These are phyloP conservation scores for Globisporangium echinulatum DNA, from an alignment of 352 stramenopile species.

Conservation along the genomic window DNA sequence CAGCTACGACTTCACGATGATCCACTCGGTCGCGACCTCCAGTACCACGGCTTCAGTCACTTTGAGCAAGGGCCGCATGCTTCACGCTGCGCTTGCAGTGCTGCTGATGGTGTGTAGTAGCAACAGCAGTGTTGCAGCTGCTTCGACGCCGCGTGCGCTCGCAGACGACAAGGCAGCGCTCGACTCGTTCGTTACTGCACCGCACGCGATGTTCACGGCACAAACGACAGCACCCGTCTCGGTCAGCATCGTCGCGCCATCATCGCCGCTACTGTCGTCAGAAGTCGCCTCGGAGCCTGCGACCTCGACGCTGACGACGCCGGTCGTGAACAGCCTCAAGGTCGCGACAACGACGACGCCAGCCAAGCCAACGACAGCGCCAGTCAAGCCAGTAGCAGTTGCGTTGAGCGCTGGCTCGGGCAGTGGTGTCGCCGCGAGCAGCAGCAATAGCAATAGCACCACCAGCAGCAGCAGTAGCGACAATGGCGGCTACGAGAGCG, in stretches of 20 bases:
- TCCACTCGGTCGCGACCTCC: neutral
- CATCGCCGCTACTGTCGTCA: too few relatives aligned
- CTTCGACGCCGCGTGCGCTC: neutral
- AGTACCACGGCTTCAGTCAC: neutral
- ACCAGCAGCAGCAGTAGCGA: constrained; percentile 10
- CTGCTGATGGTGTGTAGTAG: neutral
- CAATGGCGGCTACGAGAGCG: constrained; percentile 15
- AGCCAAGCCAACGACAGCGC: neutral
- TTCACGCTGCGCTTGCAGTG: neutral
- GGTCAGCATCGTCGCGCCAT: neutral
- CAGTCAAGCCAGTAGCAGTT: too few relatives aligned
- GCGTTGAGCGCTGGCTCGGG: neutral
- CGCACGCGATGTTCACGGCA: neutral
- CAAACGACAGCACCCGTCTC: neutral
- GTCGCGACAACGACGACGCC: neutral
- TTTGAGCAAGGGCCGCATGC: neutral
- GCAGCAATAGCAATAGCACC: neutral
- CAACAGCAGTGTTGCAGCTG: neutral
- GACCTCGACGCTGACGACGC: too few relatives aligned
- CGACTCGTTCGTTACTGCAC: neutral
- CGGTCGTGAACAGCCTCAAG: too few relatives aligned
- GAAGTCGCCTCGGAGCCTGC: too few relatives aligned
- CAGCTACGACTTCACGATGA: neutral
- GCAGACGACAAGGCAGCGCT: neutral
- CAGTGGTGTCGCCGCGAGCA: neutral